Conservation (phyloP, 495 filamentous ascomycete species). For the Hypoxylon trugodes region DNA sequence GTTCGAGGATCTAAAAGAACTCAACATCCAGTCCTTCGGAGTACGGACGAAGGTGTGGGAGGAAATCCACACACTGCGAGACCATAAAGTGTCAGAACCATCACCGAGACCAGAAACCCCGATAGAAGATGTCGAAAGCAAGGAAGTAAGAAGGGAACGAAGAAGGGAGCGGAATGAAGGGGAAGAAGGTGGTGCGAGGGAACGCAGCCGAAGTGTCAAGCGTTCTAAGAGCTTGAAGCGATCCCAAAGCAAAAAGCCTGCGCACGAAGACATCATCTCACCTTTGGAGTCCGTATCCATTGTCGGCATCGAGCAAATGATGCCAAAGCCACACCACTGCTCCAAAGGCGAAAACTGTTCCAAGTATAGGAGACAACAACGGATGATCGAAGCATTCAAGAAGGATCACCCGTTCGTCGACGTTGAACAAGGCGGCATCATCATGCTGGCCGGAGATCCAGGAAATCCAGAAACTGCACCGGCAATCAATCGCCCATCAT, state of each 20-base stretch:
- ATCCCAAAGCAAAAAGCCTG: constrained; percentile 49
- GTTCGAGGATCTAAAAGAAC: constrained; percentile 91
- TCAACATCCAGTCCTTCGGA: constrained; percentile 92
- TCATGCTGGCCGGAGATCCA: constrained; percentile 73
- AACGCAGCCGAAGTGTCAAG: constrained; percentile 53
- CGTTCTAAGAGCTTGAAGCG: constrained; percentile 51
- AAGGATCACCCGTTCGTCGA: constrained; percentile 71
- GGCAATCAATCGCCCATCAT: constrained; percentile 49
- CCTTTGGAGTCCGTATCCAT: constrained; percentile 88
- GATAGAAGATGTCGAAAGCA: constrained; percentile 62
- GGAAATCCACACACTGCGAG: constrained; percentile 76
- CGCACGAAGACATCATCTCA: constrained; percentile 69
- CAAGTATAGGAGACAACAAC: constrained; percentile 79
- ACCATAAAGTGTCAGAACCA: constrained; percentile 56
- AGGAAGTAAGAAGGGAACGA: constrained; percentile 50
- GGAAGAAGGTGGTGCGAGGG: constrained; percentile 45
- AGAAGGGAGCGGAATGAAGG: constrained; percentile 41
- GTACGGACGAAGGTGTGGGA: constrained; percentile 87
- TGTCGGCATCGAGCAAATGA: constrained; percentile 86
- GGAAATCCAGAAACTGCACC: constrained; percentile 72
- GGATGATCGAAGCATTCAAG: constrained; percentile 70
- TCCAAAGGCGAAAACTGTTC: constrained; percentile 89
- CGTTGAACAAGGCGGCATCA: constrained; percentile 64
- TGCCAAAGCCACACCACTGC: constrained; percentile 86
- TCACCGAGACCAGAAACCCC: constrained; percentile 64